Percentiles rank a stretch among this genome's conserved stretches.
phyloP scores from a whole-genome alignment of 805 yeast species.

The Komagataella ulmi region DNA sequence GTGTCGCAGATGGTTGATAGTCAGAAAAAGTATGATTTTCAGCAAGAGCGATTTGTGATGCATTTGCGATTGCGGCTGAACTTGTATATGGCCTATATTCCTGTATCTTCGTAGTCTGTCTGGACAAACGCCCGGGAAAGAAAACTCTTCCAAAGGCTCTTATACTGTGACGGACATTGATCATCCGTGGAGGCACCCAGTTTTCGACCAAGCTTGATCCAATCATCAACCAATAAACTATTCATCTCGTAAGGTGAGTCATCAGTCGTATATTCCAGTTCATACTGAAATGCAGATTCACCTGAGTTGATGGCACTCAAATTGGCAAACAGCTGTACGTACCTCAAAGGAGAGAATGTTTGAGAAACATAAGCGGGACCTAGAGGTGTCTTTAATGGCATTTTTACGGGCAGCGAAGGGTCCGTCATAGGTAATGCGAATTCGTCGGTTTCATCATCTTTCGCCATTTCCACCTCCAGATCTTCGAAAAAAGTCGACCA shows the following conservation, averaged over 20 bases:
- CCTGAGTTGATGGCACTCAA: constrained; percentile 26
- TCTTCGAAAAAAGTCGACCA: constrained; percentile 49
- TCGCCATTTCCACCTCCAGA: constrained; percentile 23
- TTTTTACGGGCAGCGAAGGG: constrained; percentile 46
- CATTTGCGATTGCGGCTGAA: neutral
- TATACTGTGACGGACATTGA: constrained; percentile 4
- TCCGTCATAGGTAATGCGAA: constrained; percentile 21
- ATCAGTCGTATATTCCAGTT: constrained; percentile 59
- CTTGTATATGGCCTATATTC: neutral
- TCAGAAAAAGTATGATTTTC: neutral
- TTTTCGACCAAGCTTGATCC: constrained; percentile 42
- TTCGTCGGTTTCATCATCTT: constrained; percentile 15
- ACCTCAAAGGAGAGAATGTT: constrained; percentile 57
- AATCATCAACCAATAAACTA: constrained; percentile 44
- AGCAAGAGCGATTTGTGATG: neutral
- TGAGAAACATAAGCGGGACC: constrained; percentile 76
- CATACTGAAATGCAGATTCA: constrained; percentile 33
- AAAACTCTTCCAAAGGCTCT: constrained; percentile 1
- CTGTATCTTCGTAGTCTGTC: constrained; percentile 13
- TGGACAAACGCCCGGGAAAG: constrained; percentile 2
- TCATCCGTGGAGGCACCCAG: constrained; percentile 28
- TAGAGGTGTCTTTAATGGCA: constrained; percentile 36
- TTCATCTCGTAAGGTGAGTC: constrained; percentile 42
- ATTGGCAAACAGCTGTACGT: constrained; percentile 66
- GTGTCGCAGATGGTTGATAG: neutral